phyloP scores from a whole-genome alignment of 2,329 filamentous ascomycete species.

The Pestalotiopsis sp. region DNA sequence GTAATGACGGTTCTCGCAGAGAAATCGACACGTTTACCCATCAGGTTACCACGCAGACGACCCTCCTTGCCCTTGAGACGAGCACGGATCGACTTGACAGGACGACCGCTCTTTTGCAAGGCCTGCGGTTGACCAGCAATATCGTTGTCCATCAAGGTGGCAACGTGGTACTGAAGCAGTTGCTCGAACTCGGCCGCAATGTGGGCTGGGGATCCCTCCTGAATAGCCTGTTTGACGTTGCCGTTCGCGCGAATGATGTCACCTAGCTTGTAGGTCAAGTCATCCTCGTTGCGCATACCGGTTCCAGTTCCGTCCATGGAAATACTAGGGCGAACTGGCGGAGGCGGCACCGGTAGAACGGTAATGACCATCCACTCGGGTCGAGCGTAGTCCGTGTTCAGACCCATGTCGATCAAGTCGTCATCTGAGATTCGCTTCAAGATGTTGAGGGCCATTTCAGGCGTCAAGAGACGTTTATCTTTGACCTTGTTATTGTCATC shows the following conservation, averaged over 20 bases:
- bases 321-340: conserved; percentile 94
- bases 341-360: conserved; percentile 91
- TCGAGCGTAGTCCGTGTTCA: conserved; percentile 92
- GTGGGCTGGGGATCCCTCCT: conserved; percentile 89
- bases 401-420: conserved; percentile 83
- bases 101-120: conserved; percentile 93
- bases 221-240: conserved; percentile 88
- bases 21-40: conserved; percentile 99
- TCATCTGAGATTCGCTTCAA: conserved; percentile 82
- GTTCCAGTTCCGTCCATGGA: conserved; percentile 93
- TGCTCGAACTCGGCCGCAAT: conserved; percentile 90
- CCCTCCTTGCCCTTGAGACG: conserved; percentile 99
- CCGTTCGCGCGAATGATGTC: conserved; percentile 98
- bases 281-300: conserved; percentile 94
- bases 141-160: conserved; percentile 99
- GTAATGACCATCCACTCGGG: conserved; percentile 99
- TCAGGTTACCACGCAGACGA: conserved; percentile 95
- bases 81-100: conserved; percentile 94
- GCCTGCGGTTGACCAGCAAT: conserved; percentile 95
- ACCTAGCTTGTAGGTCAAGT: conserved; percentile 98
- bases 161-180: conserved; percentile 94
- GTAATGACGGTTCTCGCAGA: conserved; percentile 99
- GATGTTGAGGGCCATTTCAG: conserved; percentile 82
- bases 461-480: conserved; percentile 81
- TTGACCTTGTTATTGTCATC: conserved; percentile 75